Base-by-base conservation (phyloP, 768 basidiomycete genomes). In the Trametopsis cervina region DNA sequence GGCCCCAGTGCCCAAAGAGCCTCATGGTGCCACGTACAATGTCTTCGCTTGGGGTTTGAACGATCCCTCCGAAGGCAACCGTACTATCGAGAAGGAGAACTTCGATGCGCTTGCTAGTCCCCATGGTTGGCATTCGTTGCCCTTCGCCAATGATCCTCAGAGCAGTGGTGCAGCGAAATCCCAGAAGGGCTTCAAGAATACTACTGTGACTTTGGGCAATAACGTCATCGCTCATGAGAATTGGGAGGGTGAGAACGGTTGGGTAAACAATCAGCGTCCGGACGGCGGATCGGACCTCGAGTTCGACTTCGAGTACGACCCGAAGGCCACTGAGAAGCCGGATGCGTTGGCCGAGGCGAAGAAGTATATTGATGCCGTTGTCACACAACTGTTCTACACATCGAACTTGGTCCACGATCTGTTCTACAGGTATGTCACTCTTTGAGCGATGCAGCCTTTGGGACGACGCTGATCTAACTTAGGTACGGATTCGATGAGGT, bases 201-300 rank as follows among this genome's bases (percentile, higher is more conserved):
- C 81, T 26, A 82, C 85, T 17, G 89, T 83, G 1, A 96, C 91
- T 0, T 85, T 79, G 75, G 90, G 89, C 46, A 91, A 92, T 71
- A 92, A 92, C 54, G 85, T 83, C 50, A 91, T 93, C 56, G 89
- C 93, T 0, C 95, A 97, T 56, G 95, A 97, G 77, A 89, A 94
- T 64, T 90, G 86, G 82, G 78, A 83, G 45, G 89, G 89, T 27
- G 73, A 68, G 59, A 83, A 81, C 56, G 45, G 55, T 2, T 92
- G 74, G 73, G 61, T 82, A 18, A 49, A 71, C 58, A 96, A 96
- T 67, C 81, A 81, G 60, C 87, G 95, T 45, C 93, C 95, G 0
- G 75, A 81, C 48, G 87, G 65, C 42, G 81, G 83, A 40, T 50
- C 59, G 9, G 59, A 64, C 42, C 68, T 77, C 62, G 61, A 57